Percentiles rank a stretch among this genome's conserved stretches.
These are phyloP conservation scores for Uncinocarpus reesii DNA, from an alignment of 2,329 filamentous ascomycete species.

Conservation along the genomic window DNA sequence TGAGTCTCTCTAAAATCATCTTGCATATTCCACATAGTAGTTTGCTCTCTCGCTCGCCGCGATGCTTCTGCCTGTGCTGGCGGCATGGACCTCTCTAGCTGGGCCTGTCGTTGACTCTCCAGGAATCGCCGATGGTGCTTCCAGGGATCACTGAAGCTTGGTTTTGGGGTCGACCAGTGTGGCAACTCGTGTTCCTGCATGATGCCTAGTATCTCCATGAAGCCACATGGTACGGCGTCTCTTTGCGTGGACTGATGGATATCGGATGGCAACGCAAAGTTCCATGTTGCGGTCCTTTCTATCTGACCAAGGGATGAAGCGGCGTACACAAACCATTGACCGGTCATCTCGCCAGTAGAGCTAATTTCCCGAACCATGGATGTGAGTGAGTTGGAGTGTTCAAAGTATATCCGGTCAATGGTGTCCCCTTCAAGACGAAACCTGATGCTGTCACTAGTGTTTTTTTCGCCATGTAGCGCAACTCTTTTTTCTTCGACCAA, in stretches of 20 bases:
- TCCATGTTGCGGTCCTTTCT: slow-evolving; percentile 19
- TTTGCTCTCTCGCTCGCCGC: slow-evolving; percentile 18
- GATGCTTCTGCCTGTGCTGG: slow-evolving; percentile 22
- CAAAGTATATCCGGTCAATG: slow-evolving; percentile 21
- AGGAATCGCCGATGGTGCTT: slow-evolving; percentile 18
- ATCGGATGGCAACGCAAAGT: slow-evolving; percentile 20
- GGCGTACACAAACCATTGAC: slow-evolving; percentile 23
- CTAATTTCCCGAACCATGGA: slow-evolving; percentile 16
- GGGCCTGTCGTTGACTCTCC: slow-evolving; percentile 16
- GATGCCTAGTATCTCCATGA: slow-evolving; percentile 23
- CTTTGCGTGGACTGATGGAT: slow-evolving; percentile 20
- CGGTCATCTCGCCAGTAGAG: slow-evolving; percentile 13
- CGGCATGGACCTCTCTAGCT: slow-evolving; percentile 22
- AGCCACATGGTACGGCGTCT: slow-evolving; percentile 23
- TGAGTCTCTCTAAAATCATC: slow-evolving; percentile 18
- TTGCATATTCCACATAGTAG: slow-evolving; percentile 15
- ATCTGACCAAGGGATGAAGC: slow-evolving; percentile 20
- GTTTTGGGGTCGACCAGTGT: slow-evolving; percentile 19
- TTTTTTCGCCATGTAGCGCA: slow-evolving; percentile 17
- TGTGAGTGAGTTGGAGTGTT: slow-evolving; percentile 20
- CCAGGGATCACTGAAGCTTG: slow-evolving; percentile 11
- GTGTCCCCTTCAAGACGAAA: slow-evolving; percentile 22
- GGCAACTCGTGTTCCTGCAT: slow-evolving; percentile 22
- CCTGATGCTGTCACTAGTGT: slow-evolving; percentile 22
- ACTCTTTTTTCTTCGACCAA: slow-evolving; percentile 20